Base-by-base conservation (phyloP, 441 rosid species). In the Aleurites moluccanus region DNA sequence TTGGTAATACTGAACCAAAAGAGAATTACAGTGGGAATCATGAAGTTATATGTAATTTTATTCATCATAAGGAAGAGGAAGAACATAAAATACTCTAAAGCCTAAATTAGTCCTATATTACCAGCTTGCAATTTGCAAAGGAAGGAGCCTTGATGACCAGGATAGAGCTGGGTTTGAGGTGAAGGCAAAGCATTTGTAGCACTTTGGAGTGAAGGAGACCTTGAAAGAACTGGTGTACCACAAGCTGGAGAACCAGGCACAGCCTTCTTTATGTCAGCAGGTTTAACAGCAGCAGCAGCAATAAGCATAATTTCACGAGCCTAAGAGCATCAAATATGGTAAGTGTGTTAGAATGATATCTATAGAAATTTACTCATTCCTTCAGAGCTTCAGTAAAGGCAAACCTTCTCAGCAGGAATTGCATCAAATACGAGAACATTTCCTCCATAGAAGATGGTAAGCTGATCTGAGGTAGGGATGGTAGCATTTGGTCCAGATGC, bases 141-240 rank as follows among this genome's bases (percentile, higher is more conserved):
- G 21, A 90, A 73, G 27, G 92, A 78, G 71, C 77, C 59, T 71
- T 84, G 86, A 47, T 80, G 88, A 68, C 79, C 42, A 13, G 91
- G 80, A 65, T 82, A 82, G 28, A 80, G 30, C 57, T 84, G 92
- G 18, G 87, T 68, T 59, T 71, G 70, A 8, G 91, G 87, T 65
- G 95, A 90, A 85, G 88, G 87, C 75, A 83, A 75, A 67, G 84
- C 85, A 75, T 80, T 75, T 64, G 93, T 82, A 53, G 97, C 85
- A 81, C 94, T 91, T 78, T 89, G 94, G 83, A 94, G 77, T 16
- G 97, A 92, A 81, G 89, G 92, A 84, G 93, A 87, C 88, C 98
- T 88, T 35, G 84, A 81, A 75, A 94, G 94, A 78, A 81, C 83
- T n/a, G 97, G 94, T 42, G 90, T 75, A 70, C 78, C 67, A 70